Percentiles rank a stretch among this genome's conserved stretches.
Evolutionary conservation across 2,329 filamentous ascomycete genomes (phyloP).

Genomic region (Fusarium robinianum): DNA sequence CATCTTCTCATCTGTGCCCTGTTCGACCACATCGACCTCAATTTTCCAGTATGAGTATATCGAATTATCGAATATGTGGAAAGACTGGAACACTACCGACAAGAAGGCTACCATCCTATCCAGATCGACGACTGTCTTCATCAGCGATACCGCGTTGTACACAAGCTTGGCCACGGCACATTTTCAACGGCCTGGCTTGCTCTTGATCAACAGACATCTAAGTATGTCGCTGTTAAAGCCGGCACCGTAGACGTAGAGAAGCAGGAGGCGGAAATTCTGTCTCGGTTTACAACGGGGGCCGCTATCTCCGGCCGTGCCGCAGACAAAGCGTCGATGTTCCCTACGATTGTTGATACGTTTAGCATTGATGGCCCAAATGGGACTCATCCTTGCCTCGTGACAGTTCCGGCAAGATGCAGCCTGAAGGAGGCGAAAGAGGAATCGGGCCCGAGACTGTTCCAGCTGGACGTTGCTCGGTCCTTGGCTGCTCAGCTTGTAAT

Average conservation of each 20-base stretch:
- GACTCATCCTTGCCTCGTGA: conserved; percentile 37
- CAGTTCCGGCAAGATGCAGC: conserved; percentile 34
- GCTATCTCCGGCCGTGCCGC: not conserved
- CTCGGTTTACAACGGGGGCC: conserved; percentile 6
- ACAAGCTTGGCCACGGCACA: conserved; percentile 39
- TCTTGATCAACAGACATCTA: conserved; percentile 26
- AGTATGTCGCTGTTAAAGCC: conserved; percentile 44
- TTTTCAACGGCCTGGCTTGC: conserved; percentile 45
- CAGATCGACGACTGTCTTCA: conserved; percentile 44
- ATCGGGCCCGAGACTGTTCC: conserved; percentile 26
- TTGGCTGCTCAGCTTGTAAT: conserved; percentile 38
- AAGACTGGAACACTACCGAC: conserved; percentile 35
- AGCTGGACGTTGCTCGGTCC: conserved; percentile 36
- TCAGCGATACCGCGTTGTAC: conserved; percentile 33
- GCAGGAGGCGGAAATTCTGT: conserved; percentile 34
- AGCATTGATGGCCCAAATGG: conserved; percentile 36
- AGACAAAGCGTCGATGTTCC: conserved; percentile 14
- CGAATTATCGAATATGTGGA: conserved; percentile 35
- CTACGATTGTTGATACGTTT: conserved; percentile 33
- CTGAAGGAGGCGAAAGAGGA: conserved; percentile 28
- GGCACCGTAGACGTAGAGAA: conserved; percentile 33
- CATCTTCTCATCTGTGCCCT: not conserved
- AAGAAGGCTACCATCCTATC: conserved; percentile 47
- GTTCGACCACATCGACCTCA: not conserved
- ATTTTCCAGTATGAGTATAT: conserved; percentile 24